Conservation (phyloP, 768 basidiomycete species). For the Rhizopogon vinicolor region DNA sequence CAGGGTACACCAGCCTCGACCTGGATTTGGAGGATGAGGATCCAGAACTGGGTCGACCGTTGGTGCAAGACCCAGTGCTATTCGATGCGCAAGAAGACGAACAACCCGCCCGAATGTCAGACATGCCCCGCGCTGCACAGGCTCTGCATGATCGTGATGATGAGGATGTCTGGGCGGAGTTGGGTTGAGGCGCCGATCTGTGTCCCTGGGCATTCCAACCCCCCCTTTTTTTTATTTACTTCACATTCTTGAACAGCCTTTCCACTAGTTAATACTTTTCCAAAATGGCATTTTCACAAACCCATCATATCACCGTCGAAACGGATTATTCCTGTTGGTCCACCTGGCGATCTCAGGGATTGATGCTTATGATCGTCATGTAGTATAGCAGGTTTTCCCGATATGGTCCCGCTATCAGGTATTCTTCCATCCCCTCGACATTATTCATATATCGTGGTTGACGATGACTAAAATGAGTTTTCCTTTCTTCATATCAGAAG, state of each 20-base stretch:
- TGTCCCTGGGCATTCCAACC: neutral
- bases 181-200: constrained; percentile 34
- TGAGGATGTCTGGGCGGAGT: constrained; percentile 70
- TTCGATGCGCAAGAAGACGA: constrained; percentile 53
- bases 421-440: neutral
- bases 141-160: constrained; percentile 52
- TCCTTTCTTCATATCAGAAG: neutral
- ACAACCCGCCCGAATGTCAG: constrained; percentile 30
- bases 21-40: constrained; percentile 59
- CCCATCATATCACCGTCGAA: neutral
- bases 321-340: neutral
- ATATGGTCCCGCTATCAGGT: neutral
- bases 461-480: neutral
- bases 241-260: neutral
- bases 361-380: neutral
- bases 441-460: neutral
- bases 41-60: constrained; percentile 48
- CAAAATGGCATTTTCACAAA: neutral
- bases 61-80: constrained; percentile 54
- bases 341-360: neutral
- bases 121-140: constrained; percentile 59
- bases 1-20: constrained; percentile 59
- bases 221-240: neutral
- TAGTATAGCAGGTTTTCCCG: neutral
- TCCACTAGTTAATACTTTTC: neutral